phyloP scores from a whole-genome alignment of 805 yeast genomes.

The Kodamaea leandrae region DNA sequence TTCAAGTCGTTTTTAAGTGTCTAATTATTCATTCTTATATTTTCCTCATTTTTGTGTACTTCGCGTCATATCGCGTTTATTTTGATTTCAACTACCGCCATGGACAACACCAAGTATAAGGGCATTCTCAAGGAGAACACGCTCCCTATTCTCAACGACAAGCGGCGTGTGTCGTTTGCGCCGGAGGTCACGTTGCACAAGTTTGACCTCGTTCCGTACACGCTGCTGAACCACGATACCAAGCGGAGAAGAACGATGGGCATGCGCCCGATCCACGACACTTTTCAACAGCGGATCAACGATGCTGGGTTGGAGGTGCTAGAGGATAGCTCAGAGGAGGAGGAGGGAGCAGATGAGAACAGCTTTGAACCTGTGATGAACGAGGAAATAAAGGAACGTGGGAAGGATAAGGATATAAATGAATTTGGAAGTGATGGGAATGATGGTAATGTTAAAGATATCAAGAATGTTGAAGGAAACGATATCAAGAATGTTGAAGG shows the following conservation, averaged over 20 bases:
- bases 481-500: too few relatives aligned
- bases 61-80: slow-evolving; percentile 1
- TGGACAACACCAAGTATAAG: slow-evolving; percentile 14
- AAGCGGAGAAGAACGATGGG: slow-evolving; percentile 30
- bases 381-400: not conserved
- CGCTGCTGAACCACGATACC: slow-evolving; percentile 11
- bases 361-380: not conserved
- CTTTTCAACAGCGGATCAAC: slow-evolving; percentile 1
- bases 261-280: slow-evolving; percentile 13
- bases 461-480: too few relatives aligned
- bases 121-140: slow-evolving; percentile 26
- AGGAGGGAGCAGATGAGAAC: slow-evolving; percentile 7
- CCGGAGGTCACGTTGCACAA: slow-evolving; percentile 69
- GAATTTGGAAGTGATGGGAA: too few relatives aligned
- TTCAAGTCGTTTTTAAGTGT: not conserved
- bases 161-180: slow-evolving; percentile 72
- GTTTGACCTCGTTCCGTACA: slow-evolving; percentile 37
- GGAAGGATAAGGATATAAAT: too few relatives aligned
- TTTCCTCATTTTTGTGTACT: not conserved
- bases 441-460: too few relatives aligned
- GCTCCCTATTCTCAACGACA: slow-evolving; percentile 18
- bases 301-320: slow-evolving; percentile 17
- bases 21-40: not conserved
- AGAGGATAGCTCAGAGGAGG: slow-evolving; percentile 25
- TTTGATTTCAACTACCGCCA: slow-evolving; percentile 1